Base-by-base conservation (phyloP, 345 rosid genomes). In the Zanthoxylum bungeanum region DNA sequence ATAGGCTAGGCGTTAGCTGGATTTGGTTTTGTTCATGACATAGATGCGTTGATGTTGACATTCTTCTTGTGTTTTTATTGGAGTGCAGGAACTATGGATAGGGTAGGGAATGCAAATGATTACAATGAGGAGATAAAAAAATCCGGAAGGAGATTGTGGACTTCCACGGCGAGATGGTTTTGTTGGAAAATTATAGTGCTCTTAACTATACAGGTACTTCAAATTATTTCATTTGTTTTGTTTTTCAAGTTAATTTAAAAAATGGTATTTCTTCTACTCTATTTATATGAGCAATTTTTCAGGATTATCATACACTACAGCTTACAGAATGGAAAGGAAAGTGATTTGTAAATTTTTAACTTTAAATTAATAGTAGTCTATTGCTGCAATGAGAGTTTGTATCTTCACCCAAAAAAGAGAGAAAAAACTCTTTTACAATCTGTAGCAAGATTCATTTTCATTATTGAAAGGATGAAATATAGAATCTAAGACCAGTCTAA, bases 101-200 rank as follows among this genome's bases (percentile, higher is more conserved):
- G 85, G 55, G 83, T 87, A 7, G 94, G 83, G 27, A 85, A 80
- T 64, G 83, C 96, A 34, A 91, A 73, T 66, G 77, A 79, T 76
- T 88, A 77, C 8, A 72, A 63, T 60, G 89, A 88, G 69, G 92
- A 88, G 77, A 79, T 85, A 78, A 81, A 5, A 85, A 77, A 74
- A 87, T 88, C 60, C 75, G 88, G 76, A 92, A 85, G 80, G 93
- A 95, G 80, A 92, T 95, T 71, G 93, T 91, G 10, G 96, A 89
- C 53, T 89, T 95, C 69, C 98, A 92, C 53, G 98, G 99, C 47
- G 99, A 95, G 82, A 95, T 95, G 99, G 96, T 95, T 57, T 60
- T 95, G 60, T 82, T 95, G 76, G 93, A 90, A 87, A 95, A 92
- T 71, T 95, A 95, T 30, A 95, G 99, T 73, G 92, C 98, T 73